Percentiles rank a stretch among this genome's conserved stretches.
These are phyloP conservation scores for Aureobasidium musti DNA, from an alignment of 2,329 filamentous ascomycete genomes.

Conservation along the genomic window DNA sequence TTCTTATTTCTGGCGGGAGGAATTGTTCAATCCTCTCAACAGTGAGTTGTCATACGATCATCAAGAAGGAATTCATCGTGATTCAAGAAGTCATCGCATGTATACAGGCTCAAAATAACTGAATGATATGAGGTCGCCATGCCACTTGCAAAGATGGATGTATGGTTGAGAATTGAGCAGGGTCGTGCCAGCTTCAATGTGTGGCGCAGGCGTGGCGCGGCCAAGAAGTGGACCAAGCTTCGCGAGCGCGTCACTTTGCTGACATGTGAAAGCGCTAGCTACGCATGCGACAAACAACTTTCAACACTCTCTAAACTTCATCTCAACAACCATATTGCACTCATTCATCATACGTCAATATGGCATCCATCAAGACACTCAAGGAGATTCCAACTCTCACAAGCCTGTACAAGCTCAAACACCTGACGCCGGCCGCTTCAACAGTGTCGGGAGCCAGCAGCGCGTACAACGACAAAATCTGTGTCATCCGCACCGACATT, in stretches of 20 bases:
- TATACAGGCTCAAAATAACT: too few relatives aligned
- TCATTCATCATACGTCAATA: conserved; percentile 27
- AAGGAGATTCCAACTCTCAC: conserved; percentile 64
- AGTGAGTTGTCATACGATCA: too few relatives aligned
- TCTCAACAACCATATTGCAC: conserved; percentile 3
- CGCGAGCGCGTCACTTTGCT: neutral
- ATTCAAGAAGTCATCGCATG: too few relatives aligned
- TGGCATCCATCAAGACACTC: conserved; percentile 44
- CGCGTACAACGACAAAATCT: conserved; percentile 68
- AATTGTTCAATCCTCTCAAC: too few relatives aligned
- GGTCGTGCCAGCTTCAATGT: neutral
- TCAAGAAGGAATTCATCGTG: too few relatives aligned
- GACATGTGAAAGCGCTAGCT: conserved; percentile 4
- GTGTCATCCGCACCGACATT: conserved; percentile 74
- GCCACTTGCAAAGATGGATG: too few relatives aligned
- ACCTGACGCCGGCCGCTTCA: conserved; percentile 44
- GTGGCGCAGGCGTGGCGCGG: neutral
- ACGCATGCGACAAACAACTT: neutral
- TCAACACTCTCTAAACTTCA: neutral
- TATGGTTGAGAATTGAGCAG: too few relatives aligned
- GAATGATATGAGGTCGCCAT: too few relatives aligned
- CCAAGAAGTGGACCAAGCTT: neutral
- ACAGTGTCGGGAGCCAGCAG: conserved; percentile 47
- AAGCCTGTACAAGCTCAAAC: conserved; percentile 64
- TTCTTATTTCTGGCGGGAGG: too few relatives aligned